phyloP scores from a whole-genome alignment of 805 yeast genomes.

The Blastobotrys americana region DNA sequence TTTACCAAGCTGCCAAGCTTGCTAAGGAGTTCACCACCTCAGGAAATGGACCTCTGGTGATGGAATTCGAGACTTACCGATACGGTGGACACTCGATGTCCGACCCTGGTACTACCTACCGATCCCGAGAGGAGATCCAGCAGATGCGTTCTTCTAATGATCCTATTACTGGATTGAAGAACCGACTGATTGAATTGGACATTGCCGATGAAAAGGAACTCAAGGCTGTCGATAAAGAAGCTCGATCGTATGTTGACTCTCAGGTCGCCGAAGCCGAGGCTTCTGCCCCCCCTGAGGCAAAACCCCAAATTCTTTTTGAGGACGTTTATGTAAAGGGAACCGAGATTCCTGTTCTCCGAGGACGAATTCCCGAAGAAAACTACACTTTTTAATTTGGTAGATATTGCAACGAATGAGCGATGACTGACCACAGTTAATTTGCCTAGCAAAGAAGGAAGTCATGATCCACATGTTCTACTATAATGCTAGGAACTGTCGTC shows the following conservation, averaged over 20 bases:
- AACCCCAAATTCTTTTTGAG: slow-evolving; percentile 88
- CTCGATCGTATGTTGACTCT: slow-evolving; percentile 91
- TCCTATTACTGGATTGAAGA: slow-evolving; percentile 94
- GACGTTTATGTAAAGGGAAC: slow-evolving; percentile 94
- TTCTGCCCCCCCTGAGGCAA: slow-evolving; percentile 92
- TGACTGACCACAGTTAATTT: too few species aligned
- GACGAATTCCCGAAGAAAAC: slow-evolving; percentile 93
- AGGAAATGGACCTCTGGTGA: slow-evolving; percentile 92
- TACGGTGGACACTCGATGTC: slow-evolving; percentile 99
- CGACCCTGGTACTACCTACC: slow-evolving; percentile 99
- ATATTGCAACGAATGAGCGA: too few species aligned
- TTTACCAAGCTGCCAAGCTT: slow-evolving; percentile 91
- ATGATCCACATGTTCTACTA: too few species aligned
- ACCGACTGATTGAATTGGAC: slow-evolving; percentile 68
- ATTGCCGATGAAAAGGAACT: slow-evolving; percentile 93
- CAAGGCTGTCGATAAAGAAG: slow-evolving; percentile 90
- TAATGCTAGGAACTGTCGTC: too few species aligned
- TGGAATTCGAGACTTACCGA: slow-evolving; percentile 98
- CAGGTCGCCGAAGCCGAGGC: slow-evolving; percentile 92
- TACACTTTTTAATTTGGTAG: slow-evolving; percentile 79
- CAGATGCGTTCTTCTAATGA: slow-evolving; percentile 98
- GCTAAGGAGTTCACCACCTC: slow-evolving; percentile 93
- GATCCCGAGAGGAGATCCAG: slow-evolving; percentile 99
- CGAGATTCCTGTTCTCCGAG: slow-evolving; percentile 89
- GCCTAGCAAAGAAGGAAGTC: too few species aligned